These are phyloP conservation scores for Colletotrichum orchidophilum DNA, from an alignment of 2,329 filamentous ascomycete genomes.

Conservation along the genomic window DNA sequence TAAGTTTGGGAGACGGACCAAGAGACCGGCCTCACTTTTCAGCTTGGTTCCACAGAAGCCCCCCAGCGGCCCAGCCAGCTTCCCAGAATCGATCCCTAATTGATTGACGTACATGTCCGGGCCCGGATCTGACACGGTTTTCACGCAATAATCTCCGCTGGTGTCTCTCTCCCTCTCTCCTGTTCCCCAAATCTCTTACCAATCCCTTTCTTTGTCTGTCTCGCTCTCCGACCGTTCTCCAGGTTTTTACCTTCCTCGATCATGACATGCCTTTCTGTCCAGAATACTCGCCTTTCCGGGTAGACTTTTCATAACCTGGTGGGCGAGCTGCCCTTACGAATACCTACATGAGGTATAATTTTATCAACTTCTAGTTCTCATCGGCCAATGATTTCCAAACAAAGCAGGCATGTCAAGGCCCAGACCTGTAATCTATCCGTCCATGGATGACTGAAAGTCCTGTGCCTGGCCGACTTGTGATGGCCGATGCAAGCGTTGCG, in stretches of 20 bases:
- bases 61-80: neutral
- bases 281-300: neutral
- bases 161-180: neutral
- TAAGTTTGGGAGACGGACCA: neutral
- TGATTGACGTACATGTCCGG: neutral
- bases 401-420: neutral
- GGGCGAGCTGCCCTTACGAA: neutral
- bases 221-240: neutral
- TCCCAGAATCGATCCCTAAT: neutral
- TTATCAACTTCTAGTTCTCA: neutral
- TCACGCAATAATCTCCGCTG: constrained; percentile 19
- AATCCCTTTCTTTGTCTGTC: neutral
- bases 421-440: neutral
- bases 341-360: too few relatives aligned
- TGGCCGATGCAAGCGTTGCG: constrained; percentile 9
- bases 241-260: neutral
- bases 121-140: neutral
- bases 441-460: neutral
- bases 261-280: neutral
- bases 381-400: neutral
- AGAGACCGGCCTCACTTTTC: neutral
- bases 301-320: neutral
- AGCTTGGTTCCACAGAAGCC: constrained; percentile 3
- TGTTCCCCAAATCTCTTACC: neutral
- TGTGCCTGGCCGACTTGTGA: constrained; percentile 1